Base-by-base conservation (phyloP, 129 eudicot genomes). In the Ambrosia artemisiifolia region DNA sequence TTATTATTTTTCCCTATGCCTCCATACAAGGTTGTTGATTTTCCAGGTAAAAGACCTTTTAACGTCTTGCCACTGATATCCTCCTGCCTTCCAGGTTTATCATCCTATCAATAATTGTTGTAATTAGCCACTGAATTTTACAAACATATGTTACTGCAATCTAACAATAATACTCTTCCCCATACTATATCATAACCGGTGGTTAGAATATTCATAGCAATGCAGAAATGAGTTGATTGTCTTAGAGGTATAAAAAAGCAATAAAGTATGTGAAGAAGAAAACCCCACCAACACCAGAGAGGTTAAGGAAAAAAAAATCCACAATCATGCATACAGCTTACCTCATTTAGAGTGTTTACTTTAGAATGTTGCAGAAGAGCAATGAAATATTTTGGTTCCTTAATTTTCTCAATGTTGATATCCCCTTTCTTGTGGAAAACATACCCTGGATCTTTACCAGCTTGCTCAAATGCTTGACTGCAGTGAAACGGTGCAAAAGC, bases 381-480 rank as follows among this genome's bases (percentile, higher is more conserved):
- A 19, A 61, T 89, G 49, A 84, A 86, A 79, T 84, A 80, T 76
- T 90, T 95, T 49, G 97, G 90, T 69, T 86, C 85, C 90, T 81
- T 88, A 44, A 91, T 82, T 74, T 86, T 95, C 71, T 88, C 86
- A 64, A 85, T 48, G 75, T 74, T 84, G 54, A 90, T 75, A 72
- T 82, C 88, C 67, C 79, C 83, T 59, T 80, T 81, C 88, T 86
- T 87, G 62, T 61, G 49, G 60, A 95, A 95, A 46, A 85, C 65
- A 20, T 64, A 55, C 59, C 91, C 96, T 59, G 82, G 87, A 79
- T 78, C 89, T 75, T 47, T 86, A 71, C 94, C 97, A 57, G 99
- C 99, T 78, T 83, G 97, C 50, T 85, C 96, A 78, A 95, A 90
- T 51, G 97, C 96, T 83, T 84, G 94, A 72, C 99, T 95, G 84